A percentile compares a stretch with the other conserved stretches of the same genome.
Evolutionary conservation across 1,139 yeast species (phyloP).

Genomic region (Yamadazyma triangularis): DNA sequence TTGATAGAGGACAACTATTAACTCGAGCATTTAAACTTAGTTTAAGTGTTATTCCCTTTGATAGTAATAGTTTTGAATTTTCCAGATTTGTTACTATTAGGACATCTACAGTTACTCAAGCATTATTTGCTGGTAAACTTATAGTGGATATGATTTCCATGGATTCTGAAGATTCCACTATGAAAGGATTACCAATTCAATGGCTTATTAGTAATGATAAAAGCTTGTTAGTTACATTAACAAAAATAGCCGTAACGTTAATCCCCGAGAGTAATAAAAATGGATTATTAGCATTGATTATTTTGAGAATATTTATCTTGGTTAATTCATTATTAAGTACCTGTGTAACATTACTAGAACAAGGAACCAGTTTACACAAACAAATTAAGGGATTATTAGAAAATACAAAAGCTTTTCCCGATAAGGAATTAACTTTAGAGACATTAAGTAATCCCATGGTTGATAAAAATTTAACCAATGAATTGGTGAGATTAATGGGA

Average conservation of each 20-base stretch:
- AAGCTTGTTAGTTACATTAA: conserved; percentile 28
- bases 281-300: conserved; percentile 34
- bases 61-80: conserved; percentile 39
- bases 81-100: conserved; percentile 35
- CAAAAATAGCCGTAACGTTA: conserved; percentile 31
- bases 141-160: conserved; percentile 45
- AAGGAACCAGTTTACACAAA: conserved; percentile 12
- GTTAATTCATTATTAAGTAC: conserved; percentile 35
- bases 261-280: conserved; percentile 38
- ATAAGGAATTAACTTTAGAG: conserved; percentile 33
- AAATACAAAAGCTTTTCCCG: conserved; percentile 29
- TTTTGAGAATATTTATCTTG: conserved; percentile 31
- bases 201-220: conserved; percentile 54
- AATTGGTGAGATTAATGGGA: conserved; percentile 32
- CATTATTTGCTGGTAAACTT: conserved; percentile 50
- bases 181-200: conserved; percentile 16
- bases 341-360: conserved; percentile 20
- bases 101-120: conserved; percentile 59
- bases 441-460: conserved; percentile 33
- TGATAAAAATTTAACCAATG: conserved; percentile 35
- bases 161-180: conserved; percentile 19
- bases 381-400: conserved; percentile 13
- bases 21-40: conserved; percentile 48
- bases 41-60: conserved; percentile 58
- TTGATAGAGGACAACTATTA: conserved; percentile 37